Evolutionary conservation across 1,284 basidiomycete species (phyloP).

Genomic region (Trichosporon ovoides): DNA sequence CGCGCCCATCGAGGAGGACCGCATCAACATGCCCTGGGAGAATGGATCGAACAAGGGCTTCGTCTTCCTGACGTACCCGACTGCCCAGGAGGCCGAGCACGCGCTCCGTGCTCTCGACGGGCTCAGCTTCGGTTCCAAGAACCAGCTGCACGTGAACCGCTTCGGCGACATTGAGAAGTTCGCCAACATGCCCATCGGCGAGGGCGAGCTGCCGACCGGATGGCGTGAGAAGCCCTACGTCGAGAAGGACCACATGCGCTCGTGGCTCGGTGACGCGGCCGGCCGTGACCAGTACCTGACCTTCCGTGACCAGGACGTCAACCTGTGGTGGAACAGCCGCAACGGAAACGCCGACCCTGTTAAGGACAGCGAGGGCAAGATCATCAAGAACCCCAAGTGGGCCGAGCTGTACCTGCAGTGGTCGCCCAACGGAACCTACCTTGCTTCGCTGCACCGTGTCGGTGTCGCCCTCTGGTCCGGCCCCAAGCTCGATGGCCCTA

Average conservation of each 20-base stretch:
- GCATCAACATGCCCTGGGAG: conserved; percentile 75
- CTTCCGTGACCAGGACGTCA: conserved; percentile 85
- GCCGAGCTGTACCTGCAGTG: conserved; percentile 96
- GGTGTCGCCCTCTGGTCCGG: conserved; percentile 97
- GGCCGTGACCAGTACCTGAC: conserved; percentile 96
- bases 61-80: conserved; percentile 83
- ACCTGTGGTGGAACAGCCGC: conserved; percentile 90
- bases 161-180: conserved; percentile 91
- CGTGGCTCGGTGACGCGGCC: conserved; percentile 87
- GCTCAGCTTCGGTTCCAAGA: conserved; percentile 74
- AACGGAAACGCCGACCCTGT: conserved; percentile 80
- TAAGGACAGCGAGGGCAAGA: conserved; percentile 52
- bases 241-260: conserved; percentile 87
- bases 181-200: conserved; percentile 73
- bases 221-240: conserved; percentile 66
- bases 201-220: conserved; percentile 59
- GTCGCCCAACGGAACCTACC: conserved; percentile 92
- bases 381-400: conserved; percentile 60
- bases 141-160: conserved; percentile 82
- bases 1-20: conserved; percentile 65
- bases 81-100: conserved; percentile 70
- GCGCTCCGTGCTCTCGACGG: conserved; percentile 78
- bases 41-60: conserved; percentile 82
- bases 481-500: conserved; percentile 43
- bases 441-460: conserved; percentile 90